Base-by-base conservation (phyloP, 1,284 basidiomycete species). In the Malassezia brasiliensis region DNA sequence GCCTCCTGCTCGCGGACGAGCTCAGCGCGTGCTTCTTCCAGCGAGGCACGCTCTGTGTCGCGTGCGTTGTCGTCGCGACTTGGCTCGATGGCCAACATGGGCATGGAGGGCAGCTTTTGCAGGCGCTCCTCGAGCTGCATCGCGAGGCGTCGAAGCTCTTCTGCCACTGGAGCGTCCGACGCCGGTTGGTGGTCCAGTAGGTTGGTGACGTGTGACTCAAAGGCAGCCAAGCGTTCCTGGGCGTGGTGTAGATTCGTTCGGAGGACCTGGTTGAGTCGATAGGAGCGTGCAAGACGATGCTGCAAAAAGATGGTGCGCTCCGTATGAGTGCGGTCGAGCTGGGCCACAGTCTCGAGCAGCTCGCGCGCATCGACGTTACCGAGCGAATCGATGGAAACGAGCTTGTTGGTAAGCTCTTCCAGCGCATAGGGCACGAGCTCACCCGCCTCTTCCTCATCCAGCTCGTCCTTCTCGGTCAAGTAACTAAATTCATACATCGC, bases 221-320 rank as follows among this genome's bases (percentile, higher is more conserved):
- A 37, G 19, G 39, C 19, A 6, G 37, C 34, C n/a, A 44, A 22
- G 12, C 32, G 22, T 15, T 41, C 50, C 6, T 57, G 39, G 10
- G 55, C 50, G 10, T 48, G 38, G 37, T 32, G 22, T 20, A 57
- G 34, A 12, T 25, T 40, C 20, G 20, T 38, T 30, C 50, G 55
- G 11, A 57, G 40, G 22, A 52, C 10, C n/a, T 52, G 50, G 12
- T 28, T 34, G 38, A 42, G 30, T 15, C 50, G 50, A 15, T 57
- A 39, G 31, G 55, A 41, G 17, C 55, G 55, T n/a, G 55, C 55
- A n/a, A 57, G 55, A 1, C 55, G 44, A 38, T 57, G 55, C 41
- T 57, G 55, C 28, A 57, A 22, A 14, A 57, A 57, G 31, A 57
- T 42, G 14, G 55, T 57, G 15, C 55, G 50, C 28, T 57, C 50